Base-by-base conservation (phyloP, 768 basidiomycete genomes). In the Brasilioporus rufonigricans region DNA sequence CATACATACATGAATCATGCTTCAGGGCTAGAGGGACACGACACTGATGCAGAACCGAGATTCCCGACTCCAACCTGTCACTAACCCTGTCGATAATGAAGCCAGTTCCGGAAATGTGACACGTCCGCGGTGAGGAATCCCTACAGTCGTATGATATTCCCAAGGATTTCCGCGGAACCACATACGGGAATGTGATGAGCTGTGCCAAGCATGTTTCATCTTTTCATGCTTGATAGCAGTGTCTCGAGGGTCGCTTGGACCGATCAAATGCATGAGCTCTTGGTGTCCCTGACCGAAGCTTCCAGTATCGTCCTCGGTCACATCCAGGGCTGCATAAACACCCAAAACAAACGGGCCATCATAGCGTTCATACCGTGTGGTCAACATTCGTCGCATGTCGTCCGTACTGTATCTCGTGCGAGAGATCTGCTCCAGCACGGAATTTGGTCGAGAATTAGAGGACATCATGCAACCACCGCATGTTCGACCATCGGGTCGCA, bases 111-210 rank as follows among this genome's bases (percentile, higher is more conserved):
- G 33, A 48, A 23, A 51, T 32, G 27, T 29, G 50, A 60, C 36
- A 56, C 21, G 24, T 45, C 56, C 52, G 51, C 51, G 51, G 60
- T 23, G 33, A 48, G 33, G 35, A 6, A 41, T 23, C 33, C 27
- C 9, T 26, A 26, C 11, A 21, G 35, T 43, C 46, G 41, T 51
- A 46, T 35, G 27, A 43, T 31, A 23, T 52, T 45, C 36, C 23
- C 53, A 40, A 31, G 39, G 18, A 29, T 33, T 36, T 40, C 57
- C 47, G 50, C 40, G 48, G 43, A 35, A 47, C 46, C 31, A 31
- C 46, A 24, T 43, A 50, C 23, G 47, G 12, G 55, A 11, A 44
- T 47, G 24, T 38, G 29, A 21, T 45, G 36, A 7, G 19, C 24
- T 16, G 26, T 16, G 48, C 16, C 41, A n/a, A 21, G 50, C 21